Percentiles rank a stretch among this genome's conserved stretches.
Conservation (phyloP, 371 early-diverging fungal species). For the Sporodiniella umbellata region DNA sequence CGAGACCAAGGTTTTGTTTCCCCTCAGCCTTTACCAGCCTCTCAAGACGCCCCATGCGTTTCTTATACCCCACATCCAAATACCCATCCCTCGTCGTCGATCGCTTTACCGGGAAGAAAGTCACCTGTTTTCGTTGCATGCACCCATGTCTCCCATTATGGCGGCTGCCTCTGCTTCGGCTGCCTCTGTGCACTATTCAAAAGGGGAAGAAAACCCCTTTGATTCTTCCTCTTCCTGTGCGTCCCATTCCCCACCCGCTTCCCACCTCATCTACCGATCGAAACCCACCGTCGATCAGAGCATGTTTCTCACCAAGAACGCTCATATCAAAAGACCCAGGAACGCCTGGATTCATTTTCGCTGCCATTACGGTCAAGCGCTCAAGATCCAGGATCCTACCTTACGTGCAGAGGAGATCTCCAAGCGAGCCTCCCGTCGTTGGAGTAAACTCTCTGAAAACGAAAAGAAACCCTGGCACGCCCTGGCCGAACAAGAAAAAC, state of each 20-base stretch:
- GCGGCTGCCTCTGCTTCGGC: slow-evolving; percentile 30
- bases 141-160: slow-evolving; percentile 28
- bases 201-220: neutral
- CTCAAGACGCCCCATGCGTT: neutral
- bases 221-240: no score
- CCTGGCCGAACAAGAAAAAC: slow-evolving; percentile 42
- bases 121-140: neutral
- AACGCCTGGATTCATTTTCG: slow-evolving; percentile 40
- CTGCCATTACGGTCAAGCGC: slow-evolving; percentile 32
- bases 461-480: slow-evolving; percentile 50
- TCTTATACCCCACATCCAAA: slow-evolving; percentile 9
- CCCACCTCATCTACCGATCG: no score
- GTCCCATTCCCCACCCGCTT: no score
- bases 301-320: slow-evolving; percentile 32
- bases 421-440: slow-evolving; percentile 44
- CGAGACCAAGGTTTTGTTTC: neutral
- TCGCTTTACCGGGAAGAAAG: no score
- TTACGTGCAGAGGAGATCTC: slow-evolving; percentile 37
- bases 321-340: slow-evolving; percentile 35
- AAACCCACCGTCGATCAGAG: slow-evolving; percentile 9
- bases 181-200: slow-evolving; percentile 8
- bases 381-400: slow-evolving; percentile 28
- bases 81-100: slow-evolving; percentile 15
- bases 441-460: slow-evolving; percentile 37
- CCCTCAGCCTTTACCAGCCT: neutral